Evolutionary conservation across 225 moss, liverwort and hornwort species (phyloP), one percentile per base, ranked within the genome.

Genomic region (Sphagnum contortum): DNA sequence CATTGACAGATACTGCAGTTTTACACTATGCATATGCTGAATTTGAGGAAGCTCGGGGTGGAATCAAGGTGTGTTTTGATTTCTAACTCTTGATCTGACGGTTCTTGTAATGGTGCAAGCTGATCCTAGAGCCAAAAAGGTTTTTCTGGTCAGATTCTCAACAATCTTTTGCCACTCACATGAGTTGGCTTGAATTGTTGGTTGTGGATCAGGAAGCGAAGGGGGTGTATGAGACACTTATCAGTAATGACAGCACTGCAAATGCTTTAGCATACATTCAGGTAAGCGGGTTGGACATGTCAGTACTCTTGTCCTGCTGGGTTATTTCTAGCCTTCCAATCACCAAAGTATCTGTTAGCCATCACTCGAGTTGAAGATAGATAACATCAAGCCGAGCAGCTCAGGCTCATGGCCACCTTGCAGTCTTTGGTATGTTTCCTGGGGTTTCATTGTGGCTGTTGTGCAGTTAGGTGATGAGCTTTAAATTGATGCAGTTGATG

Each of bases 11-110:
- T 81, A 86, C 79, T 48, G 74, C 91, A 64, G 88, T 98, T 45
- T 72, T 93, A 58, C 87, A 98, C 70, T 98, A 86, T 75, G 93
- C 93, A 48, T 93, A 89, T 73, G 93, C 93, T 65, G 92, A 98
- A 69, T 93, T 89, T 73, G 98, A 93, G 83, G 98, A 93, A 80
- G 85, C 89, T 49, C 85, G 93, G 56, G 87, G 91, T 68, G 81
- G 87, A 63, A 78, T 87, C 48, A 86, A 98, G 91, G 98, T 98
- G 62, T 50, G 77, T 70, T 48, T 65, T 48, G 48, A 64, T 48
- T 62, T 62, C 51, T 53, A 12, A 9, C 44, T n/a, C 11, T 45
- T 8, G 44, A 29, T 29, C 29, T 29, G 29, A 29, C 1, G 29
- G 29, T 29, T 29, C 29, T 61, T 61, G 61, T 47, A 47, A 47